Base-by-base conservation (phyloP, 2,329 filamentous ascomycete genomes). In the Paracoccidioides lutzii region DNA sequence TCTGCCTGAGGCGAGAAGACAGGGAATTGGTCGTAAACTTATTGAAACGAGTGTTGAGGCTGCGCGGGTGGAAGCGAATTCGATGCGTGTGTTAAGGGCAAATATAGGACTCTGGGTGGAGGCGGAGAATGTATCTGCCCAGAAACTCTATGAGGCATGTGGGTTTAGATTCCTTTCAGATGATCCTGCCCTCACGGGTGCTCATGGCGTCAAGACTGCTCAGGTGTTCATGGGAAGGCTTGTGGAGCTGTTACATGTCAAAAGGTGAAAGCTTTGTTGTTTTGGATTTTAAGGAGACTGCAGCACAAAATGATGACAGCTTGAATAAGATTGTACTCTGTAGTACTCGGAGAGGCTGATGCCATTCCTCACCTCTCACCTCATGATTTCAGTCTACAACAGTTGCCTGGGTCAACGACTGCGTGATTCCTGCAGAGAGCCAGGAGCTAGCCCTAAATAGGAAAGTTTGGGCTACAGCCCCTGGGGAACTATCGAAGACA, bases 11-110 rank as follows among this genome's bases (percentile, higher is more conserved):
- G 57, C 51, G 15, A 57, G 64, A 38, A 56, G 58, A 53, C 60
- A 59, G 44, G 62, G 62, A 5, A 54, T 62, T 43, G 65, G 59
- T 4, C 59, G 55, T 45, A 61, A 57, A 37, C 55, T 67, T 30
- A 33, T 67, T 5, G 56, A 59, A 8, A 54, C 58, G 5, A 54
- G 56, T 6, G 44, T 61, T 1, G 48, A 57, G 12, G 40, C 44
- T n/a, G 59, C 53, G 3, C 45, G 50, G 7, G 33, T 57, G 9
- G 62, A 66, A 12, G 57, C 50, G 15, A 37, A 22, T 14, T 15
- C 12, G 3, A 46, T 55, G 22, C 41, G 48, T 5, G 62, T 53
- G 8, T 35, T 32, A 5, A 62, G 57, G 32, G 33, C 59, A 14
- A 63, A 59, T 45, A 54, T 67, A 14, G 49, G 59, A 14, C 52